Conservation (phyloP, 1,284 basidiomycete genomes). For the Rhizopogon parksii region DNA sequence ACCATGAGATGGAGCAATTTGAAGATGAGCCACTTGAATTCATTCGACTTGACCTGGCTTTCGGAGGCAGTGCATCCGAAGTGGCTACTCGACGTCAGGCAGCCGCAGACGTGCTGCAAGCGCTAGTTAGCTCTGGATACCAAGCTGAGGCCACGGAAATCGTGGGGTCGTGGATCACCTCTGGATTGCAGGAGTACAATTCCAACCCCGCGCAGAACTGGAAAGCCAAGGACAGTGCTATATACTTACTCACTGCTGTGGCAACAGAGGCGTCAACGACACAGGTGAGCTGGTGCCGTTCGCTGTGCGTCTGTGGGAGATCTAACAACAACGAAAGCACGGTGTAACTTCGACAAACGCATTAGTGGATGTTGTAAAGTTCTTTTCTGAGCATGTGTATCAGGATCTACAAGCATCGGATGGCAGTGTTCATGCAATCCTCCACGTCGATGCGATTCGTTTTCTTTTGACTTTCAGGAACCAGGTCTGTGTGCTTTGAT, state of each 20-base stretch:
- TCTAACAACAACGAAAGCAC: slow-evolving; percentile 40
- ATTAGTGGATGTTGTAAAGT: slow-evolving; percentile 90
- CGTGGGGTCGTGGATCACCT: slow-evolving; percentile 76
- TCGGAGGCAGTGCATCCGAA: slow-evolving; percentile 46
- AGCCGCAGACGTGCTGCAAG: slow-evolving; percentile 87
- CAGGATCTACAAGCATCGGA: slow-evolving; percentile 76
- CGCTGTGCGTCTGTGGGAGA: neutral
- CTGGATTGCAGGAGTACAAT: slow-evolving; percentile 60
- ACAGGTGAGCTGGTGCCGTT: slow-evolving; percentile 42
- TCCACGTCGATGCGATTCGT: slow-evolving; percentile 94
- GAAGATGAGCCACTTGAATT: slow-evolving; percentile 97
- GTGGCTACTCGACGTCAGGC: slow-evolving; percentile 76
- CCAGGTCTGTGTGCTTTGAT: slow-evolving; percentile 50
- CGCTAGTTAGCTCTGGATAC: slow-evolving; percentile 73
- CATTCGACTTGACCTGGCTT: slow-evolving; percentile 80
- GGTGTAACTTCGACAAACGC: slow-evolving; percentile 93
- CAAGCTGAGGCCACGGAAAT: slow-evolving; percentile 82
- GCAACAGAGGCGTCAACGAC: slow-evolving; percentile 83
- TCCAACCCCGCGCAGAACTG: slow-evolving; percentile 67
- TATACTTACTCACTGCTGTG: slow-evolving; percentile 88
- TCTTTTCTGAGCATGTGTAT: slow-evolving; percentile 91
- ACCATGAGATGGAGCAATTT: slow-evolving; percentile 92
- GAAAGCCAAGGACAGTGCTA: slow-evolving; percentile 94
- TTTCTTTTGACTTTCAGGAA: slow-evolving; percentile 94
- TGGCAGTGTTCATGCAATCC: slow-evolving; percentile 75